Base-by-base conservation (phyloP, 148 eudicot species). In the Fallopia convolvulus region DNA sequence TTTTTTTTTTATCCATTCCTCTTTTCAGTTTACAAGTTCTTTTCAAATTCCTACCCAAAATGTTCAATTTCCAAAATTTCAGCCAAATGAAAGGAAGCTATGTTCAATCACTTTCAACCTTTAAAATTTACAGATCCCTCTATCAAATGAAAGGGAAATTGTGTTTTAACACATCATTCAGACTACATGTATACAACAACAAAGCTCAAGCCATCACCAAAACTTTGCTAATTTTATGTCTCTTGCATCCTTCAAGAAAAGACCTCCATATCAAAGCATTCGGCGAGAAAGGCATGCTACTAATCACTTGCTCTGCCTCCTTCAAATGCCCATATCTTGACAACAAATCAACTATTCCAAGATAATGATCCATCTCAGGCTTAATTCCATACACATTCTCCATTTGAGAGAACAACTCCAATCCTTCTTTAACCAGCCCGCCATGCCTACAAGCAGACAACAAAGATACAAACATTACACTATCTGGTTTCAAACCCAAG, bases 381-480 rank as follows among this genome's bases (percentile, higher is more conserved):
- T 91, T 88, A 74, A 89, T 72, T 68, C 83, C 84, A 52, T 81
- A 93, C 71, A 42, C 75, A 7, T 40, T 52, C 76, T 85, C 83
- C 93, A 91, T 91, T 58, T 74, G 78, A 33, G 75, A 44, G 84
- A 88, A 93, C 65, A 89, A 53, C 21, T 86, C 87, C 82, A 85
- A 80, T 20, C 93, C 97, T 79, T 91, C 89, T 72, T 78, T 75
- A 61, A 88, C 92, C 71, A 89, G 82, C 13, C 97, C 90, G 74
- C 80, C 88, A 79, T 89, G 92, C 74, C 92, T 87, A 78, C 95
- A 93, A 6, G 96, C 95, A 20, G 98, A 89, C 79, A 93, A 83
- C 70, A 81, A 86, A 40, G 93, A 88, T 23, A 82, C 18, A 50
- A 93, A 85, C 74, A 89, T 81, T 71, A 89, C 86, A 72, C 73